Percentiles rank a stretch among this genome's conserved stretches.
phyloP scores from a whole-genome alignment of 306 rosid genomes.

The Vigna hirtella region DNA sequence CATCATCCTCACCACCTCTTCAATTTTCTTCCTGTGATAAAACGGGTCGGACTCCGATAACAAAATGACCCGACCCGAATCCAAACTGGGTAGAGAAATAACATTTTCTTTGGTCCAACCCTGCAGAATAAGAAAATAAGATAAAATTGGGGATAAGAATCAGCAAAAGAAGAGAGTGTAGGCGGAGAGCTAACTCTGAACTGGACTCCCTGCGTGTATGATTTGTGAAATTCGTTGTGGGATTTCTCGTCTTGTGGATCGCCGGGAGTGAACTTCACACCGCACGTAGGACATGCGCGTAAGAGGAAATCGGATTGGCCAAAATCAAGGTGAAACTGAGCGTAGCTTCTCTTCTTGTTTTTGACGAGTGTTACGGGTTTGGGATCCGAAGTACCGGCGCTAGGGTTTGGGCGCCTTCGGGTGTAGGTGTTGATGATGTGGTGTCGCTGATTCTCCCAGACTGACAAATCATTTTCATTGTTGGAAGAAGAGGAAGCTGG shows the following conservation, averaged over 20 bases:
- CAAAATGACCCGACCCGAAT: conserved; percentile 59
- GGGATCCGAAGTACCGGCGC: not conserved
- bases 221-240: conserved; percentile 74
- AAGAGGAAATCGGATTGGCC: conserved; percentile 82
- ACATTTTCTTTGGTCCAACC: conserved; percentile 74
- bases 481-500: conserved; percentile 5
- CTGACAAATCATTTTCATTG: conserved; percentile 49
- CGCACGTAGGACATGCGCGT: conserved; percentile 65
- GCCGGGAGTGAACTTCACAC: conserved; percentile 74
- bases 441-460: conserved; percentile 70
- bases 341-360: conserved; percentile 89
- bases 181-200: conserved; percentile 57
- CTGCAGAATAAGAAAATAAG: conserved; percentile 47
- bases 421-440: conserved; percentile 54
- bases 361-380: conserved; percentile 45
- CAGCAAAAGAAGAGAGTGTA: not conserved
- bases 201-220: conserved; percentile 66
- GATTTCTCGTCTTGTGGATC: conserved; percentile 67
- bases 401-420: conserved; percentile 49
- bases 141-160: not conserved
- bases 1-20: conserved; percentile 77
- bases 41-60: conserved; percentile 62
- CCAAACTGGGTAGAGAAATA: conserved; percentile 38
- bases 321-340: conserved; percentile 76
- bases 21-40: conserved; percentile 72